These are phyloP conservation scores for Botrytis aclada DNA, from an alignment of 2,329 filamentous ascomycete species.

Conservation along the genomic window DNA sequence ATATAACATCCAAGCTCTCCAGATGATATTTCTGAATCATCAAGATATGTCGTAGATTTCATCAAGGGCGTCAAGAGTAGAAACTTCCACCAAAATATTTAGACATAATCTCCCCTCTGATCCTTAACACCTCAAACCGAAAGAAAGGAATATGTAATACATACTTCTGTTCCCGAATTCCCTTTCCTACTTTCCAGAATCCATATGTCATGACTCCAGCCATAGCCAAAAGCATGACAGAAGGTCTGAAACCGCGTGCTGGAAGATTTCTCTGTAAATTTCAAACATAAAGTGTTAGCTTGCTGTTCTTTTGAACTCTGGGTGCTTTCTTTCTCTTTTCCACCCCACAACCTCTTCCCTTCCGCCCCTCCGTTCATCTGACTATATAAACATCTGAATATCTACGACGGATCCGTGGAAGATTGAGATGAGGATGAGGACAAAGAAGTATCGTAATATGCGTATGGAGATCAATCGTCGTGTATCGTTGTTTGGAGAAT, in stretches of 20 bases:
- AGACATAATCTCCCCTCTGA: background rate
- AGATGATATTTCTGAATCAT: background rate
- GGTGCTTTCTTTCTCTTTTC: background rate
- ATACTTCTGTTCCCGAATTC: constrained; percentile 81
- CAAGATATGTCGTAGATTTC: background rate
- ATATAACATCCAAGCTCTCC: background rate
- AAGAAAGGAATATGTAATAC: background rate
- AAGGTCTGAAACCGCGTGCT: constrained; percentile 82
- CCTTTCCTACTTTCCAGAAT: constrained; percentile 80
- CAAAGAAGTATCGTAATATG: constrained; percentile 22
- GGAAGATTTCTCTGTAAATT: constrained; percentile 78
- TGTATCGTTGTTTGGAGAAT: background rate
- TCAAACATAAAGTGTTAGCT: background rate
- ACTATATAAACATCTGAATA: background rate
- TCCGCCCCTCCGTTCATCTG: background rate
- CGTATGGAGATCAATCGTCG: background rate
- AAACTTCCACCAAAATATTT: too few relatives aligned
- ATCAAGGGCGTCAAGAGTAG: background rate
- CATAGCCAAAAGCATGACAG: constrained; percentile 72
- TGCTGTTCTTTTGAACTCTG: background rate
- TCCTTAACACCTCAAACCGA: background rate
- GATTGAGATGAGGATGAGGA: background rate
- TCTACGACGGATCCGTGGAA: background rate
- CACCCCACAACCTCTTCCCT: background rate
- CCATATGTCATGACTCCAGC: constrained; percentile 81